Evolutionary conservation across 768 basidiomycete genomes (phyloP).

Genomic region (Psilocybe cubensis): DNA sequence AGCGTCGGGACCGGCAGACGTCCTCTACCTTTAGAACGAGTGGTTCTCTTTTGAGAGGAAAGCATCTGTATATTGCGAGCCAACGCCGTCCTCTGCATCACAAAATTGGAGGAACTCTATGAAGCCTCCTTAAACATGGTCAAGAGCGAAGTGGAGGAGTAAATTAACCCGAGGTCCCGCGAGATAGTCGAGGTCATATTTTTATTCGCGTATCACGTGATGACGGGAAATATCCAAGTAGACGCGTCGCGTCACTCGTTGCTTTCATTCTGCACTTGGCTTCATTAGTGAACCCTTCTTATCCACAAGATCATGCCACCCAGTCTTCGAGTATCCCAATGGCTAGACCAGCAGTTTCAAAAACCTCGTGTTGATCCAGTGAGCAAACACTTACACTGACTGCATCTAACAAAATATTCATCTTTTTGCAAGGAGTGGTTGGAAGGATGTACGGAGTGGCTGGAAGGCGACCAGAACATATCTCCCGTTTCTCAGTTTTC

Average conservation of each 20-base stretch:
- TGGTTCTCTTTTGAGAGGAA: conserved; percentile 17
- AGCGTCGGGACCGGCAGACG: conserved; percentile 86
- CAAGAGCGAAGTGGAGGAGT: background rate
- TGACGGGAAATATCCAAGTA: background rate
- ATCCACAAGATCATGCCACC: conserved; percentile 26
- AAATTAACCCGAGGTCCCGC: background rate
- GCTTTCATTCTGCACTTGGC: too few species aligned
- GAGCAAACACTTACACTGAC: conserved; percentile 21
- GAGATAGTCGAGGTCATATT: background rate
- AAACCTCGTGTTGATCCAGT: conserved; percentile 69
- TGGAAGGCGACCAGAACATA: conserved; percentile 49
- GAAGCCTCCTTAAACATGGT: background rate
- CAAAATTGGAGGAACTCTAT: background rate
- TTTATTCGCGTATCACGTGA: conserved; percentile 18
- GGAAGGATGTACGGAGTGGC: conserved; percentile 70
- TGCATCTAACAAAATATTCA: conserved; percentile 1
- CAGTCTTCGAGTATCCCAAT: conserved; percentile 44
- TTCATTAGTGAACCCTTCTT: conserved; percentile 3
- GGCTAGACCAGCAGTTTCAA: conserved; percentile 59
- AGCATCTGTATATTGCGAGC: conserved; percentile 22
- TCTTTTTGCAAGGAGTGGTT: conserved; percentile 69
- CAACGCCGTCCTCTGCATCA: conserved; percentile 28
- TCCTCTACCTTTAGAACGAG: conserved; percentile 45
- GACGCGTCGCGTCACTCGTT: conserved; percentile 20
- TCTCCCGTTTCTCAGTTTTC: conserved; percentile 51